phyloP scores from a whole-genome alignment of 441 rosid genomes.

The Aleurites moluccanus region DNA sequence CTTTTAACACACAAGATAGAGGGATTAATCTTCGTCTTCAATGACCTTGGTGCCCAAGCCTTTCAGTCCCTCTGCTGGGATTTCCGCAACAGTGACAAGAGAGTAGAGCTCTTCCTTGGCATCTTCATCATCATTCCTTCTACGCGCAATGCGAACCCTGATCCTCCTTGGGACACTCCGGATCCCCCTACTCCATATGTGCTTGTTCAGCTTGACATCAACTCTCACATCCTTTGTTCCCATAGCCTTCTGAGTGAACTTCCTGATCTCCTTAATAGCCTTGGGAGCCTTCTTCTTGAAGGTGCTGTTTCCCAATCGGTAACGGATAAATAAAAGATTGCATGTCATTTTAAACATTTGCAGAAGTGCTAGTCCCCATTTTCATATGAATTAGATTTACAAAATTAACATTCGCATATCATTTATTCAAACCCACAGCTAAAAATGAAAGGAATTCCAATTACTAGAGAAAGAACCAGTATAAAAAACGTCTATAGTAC shows the following conservation, averaged over 20 bases:
- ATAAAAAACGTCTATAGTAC: neutral
- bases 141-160: conserved; percentile 84
- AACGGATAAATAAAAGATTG: neutral
- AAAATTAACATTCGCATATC: no score
- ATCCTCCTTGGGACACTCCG: conserved; percentile 88
- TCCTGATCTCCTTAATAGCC: conserved; percentile 91
- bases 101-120: conserved; percentile 95
- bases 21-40: conserved; percentile 66
- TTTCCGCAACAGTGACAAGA: conserved; percentile 78
- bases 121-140: conserved; percentile 90
- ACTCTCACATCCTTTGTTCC: conserved; percentile 90
- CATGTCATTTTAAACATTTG: neutral
- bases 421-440: no score
- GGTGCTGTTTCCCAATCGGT: conserved; percentile 48
- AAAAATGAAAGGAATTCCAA: no score
- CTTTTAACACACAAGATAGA: neutral
- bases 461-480: neutral
- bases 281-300: conserved; percentile 98
- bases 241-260: conserved; percentile 86
- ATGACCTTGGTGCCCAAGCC: conserved; percentile 83
- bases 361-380: neutral
- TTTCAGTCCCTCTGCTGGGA: conserved; percentile 70
- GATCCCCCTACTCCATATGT: conserved; percentile 90
- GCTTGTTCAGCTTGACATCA: conserved; percentile 91
- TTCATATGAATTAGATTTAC: neutral